Evolutionary conservation across 2,329 filamentous ascomycete genomes (phyloP), one percentile per base, ranked within the genome.

Genomic region (Cadophora luteo-olivacea): DNA sequence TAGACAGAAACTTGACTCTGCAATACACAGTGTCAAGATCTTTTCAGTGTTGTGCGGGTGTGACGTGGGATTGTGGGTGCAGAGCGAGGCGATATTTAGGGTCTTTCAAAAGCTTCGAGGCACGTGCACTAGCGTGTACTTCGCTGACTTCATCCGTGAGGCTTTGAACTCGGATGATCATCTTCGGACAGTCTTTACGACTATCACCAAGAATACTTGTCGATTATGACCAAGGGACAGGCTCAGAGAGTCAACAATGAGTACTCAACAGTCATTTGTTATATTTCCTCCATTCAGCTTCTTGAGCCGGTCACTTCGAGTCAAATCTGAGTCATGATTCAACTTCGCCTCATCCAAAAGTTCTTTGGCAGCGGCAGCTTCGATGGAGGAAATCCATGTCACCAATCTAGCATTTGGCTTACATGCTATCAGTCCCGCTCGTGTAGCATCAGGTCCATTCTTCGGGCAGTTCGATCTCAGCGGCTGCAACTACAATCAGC

Each of bases 1-100:
- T 65, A 69, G 67, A 70, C 66, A 66, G 68, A 66, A 61, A 60
- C 68, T 73, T 68, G 69, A 76, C 72, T 70, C 72, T 70, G 73
- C 63, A 63, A 66, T 64, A 52, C 68, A 69, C 72, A 73, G 66
- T 60, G 68, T 71, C 68, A 69, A 72, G 68, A 67, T 67, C 61
- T 69, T 69, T 70, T 68, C 45, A 52, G 48, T 67, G 62, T 33
- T 54, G 54, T 54, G 61, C 33, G 61, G 49, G 51, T 69, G 68
- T 69, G 69, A 69, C 64, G 68, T 69, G 68, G 64, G 49, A 66
- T 52, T 67, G 63, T 67, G 66, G 64, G 66, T 48, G 38, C 19
- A 48, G 63, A 45, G 51, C 51, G 49, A 65, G 63, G 45, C 63
- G 63, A 58, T 61, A 38, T 61, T 61, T 60, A 52, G 54, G 25